These are phyloP conservation scores for Podospora conica DNA, from an alignment of 495 filamentous ascomycete species.

Conservation along the genomic window DNA sequence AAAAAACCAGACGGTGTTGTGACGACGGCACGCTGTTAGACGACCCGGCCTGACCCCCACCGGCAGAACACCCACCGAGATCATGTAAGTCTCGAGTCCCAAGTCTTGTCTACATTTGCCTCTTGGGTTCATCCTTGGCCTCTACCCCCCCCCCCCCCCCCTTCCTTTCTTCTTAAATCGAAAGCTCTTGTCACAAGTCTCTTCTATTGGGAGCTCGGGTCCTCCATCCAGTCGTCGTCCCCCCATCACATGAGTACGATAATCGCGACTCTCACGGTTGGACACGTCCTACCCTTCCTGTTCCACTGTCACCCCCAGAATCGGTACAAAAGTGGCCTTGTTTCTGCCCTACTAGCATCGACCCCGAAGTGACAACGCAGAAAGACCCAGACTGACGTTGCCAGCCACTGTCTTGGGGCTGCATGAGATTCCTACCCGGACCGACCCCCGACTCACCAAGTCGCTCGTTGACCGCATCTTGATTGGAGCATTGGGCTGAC, in stretches of 20 bases:
- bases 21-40: not conserved
- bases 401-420: not conserved
- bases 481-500: slow-evolving; percentile 13
- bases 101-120: not conserved
- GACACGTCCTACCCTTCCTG: not conserved
- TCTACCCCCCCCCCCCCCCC: not conserved
- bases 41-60: not conserved
- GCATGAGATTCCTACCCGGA: not conserved
- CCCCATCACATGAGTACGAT: not conserved
- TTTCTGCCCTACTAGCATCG: not conserved
- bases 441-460: not conserved
- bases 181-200: not conserved
- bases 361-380: not conserved
- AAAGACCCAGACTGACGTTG: not conserved
- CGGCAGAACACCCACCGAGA: not conserved
- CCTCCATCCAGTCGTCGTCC: not conserved
- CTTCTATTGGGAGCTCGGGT: not conserved
- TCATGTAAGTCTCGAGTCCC: not conserved
- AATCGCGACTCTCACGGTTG: not conserved
- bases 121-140: not conserved
- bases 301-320: not conserved
- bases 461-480: not conserved
- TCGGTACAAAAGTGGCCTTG: not conserved
- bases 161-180: not conserved
- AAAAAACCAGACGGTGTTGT: not conserved